Base-by-base conservation (phyloP, 2,329 filamentous ascomycete genomes). In the Pseudogymnoascus verrucosus region DNA sequence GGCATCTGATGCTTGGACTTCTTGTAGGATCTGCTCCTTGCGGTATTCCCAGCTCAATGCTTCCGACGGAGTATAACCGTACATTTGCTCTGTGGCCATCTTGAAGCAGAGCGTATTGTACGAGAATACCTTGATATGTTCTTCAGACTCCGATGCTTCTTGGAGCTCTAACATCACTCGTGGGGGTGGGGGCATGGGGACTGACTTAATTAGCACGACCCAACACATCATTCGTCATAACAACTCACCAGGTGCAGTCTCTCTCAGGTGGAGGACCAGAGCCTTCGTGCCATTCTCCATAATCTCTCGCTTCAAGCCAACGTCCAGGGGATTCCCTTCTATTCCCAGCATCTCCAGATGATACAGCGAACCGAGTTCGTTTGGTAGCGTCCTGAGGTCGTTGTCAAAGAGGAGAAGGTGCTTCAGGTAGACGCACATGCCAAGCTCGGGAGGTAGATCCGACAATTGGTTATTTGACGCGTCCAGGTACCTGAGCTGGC, bases 51-150 rank as follows among this genome's bases (percentile, higher is more conserved):
- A 99, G 28, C 85, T 81, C 23, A 99, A 80, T 7, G 91, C 91
- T 63, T 84, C 84, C 14, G 88, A 88, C 2, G 95, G 90, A 0
- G 92, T 93, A 75, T 98, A 98, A 47, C 93, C 93, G 74, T 97
- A 98, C 66, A 90, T 86, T 63, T 87, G 82, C 63, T 86, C 82
- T 0, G 93, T 97, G 4, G 93, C 93, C 70, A 95, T 96, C 71
- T 92, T 91, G 76, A 97, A 92, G 76, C 93, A 97, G 10, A 99
- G 83, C 57, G 93, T 96, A 74, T 99, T 99, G 87, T 95, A 97
- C 21, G 91, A 96, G 66, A 98, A 82, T 7, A 96, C 88, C 64
- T 90, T 91, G 74, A 98, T 86, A 62, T 86, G 88, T 71, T 97
- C 85, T 66, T 85, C 76, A 62, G 73, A 79, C 1, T 81, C 70